These are phyloP conservation scores for Cochlearia excelsa DNA, from an alignment of 345 rosid species.

Conservation along the genomic window DNA sequence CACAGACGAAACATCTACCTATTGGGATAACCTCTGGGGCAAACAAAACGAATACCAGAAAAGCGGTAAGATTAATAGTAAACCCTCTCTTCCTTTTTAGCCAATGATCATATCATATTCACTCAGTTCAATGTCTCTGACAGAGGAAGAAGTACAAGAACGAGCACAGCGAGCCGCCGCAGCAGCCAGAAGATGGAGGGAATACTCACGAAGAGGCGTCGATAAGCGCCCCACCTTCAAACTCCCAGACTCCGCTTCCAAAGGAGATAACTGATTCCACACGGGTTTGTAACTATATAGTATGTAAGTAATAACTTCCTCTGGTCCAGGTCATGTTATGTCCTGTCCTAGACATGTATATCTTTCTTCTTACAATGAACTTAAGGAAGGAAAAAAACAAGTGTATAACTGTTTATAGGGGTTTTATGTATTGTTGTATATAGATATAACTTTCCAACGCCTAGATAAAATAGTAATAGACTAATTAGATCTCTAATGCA, in stretches of 20 bases:
- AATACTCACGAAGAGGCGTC: slow-evolving; percentile 79
- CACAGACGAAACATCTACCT: slow-evolving; percentile 47
- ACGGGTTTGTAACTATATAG: not conserved
- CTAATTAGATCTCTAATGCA: not conserved
- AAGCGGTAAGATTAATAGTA: slow-evolving; percentile 47
- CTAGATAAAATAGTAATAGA: slow-evolving; percentile 6
- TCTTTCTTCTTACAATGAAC: slow-evolving; percentile 20
- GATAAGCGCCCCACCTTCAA: slow-evolving; percentile 76
- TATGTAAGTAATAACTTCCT: slow-evolving; percentile 25
- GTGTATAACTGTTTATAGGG: slow-evolving; percentile 10
- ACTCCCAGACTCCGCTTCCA: slow-evolving; percentile 67
- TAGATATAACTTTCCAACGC: not conserved
- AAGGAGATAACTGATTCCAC: slow-evolving; percentile 39
- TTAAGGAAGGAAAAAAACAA: slow-evolving; percentile 9
- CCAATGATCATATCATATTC: not conserved
- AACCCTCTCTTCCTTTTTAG: slow-evolving; percentile 14
- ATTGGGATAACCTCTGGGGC: slow-evolving; percentile 78
- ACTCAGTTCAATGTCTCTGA: slow-evolving; percentile 14
- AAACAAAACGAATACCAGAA: slow-evolving; percentile 46
- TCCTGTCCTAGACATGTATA: slow-evolving; percentile 24
- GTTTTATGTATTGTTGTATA: not conserved
- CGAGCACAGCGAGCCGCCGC: slow-evolving; percentile 76
- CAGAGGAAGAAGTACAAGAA: slow-evolving; percentile 83
- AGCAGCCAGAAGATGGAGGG: slow-evolving; percentile 91
- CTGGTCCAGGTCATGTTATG: not conserved